Conservation (phyloP, 805 yeast species). For the Gaillardinia entomophila region DNA sequence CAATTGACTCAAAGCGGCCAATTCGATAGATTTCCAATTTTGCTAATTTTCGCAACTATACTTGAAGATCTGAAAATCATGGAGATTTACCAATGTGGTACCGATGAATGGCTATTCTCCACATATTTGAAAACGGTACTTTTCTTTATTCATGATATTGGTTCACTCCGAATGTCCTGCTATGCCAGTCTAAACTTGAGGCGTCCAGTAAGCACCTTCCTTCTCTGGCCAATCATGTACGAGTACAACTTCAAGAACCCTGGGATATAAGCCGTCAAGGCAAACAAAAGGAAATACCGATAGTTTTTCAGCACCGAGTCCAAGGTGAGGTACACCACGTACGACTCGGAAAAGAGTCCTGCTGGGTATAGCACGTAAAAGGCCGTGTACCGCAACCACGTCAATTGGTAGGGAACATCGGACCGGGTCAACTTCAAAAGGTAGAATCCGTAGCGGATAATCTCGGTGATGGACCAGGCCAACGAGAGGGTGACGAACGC, state of each 20-base stretch:
- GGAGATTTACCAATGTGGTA: no score
- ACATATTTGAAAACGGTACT: no score
- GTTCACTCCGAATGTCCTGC: no score
- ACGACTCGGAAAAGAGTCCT: slow-evolving; percentile 22
- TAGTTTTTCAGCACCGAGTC: slow-evolving; percentile 9
- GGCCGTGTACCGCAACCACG: slow-evolving; percentile 24
- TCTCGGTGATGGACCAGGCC: slow-evolving; percentile 27
- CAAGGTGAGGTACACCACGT: slow-evolving; percentile 20
- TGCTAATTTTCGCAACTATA: no score
- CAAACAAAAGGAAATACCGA: slow-evolving; percentile 15
- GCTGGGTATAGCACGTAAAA: slow-evolving; percentile 25
- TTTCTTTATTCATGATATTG: no score
- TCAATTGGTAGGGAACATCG: slow-evolving; percentile 11
- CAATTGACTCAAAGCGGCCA: no score
- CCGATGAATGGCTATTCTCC: no score
- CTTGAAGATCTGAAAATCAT: no score
- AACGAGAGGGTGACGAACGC: slow-evolving; percentile 15
- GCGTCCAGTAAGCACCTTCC: slow-evolving; percentile 10
- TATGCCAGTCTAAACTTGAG: no score
- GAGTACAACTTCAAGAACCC: slow-evolving; percentile 22
- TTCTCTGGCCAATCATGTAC: slow-evolving; percentile 26
- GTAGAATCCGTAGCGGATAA: slow-evolving; percentile 24
- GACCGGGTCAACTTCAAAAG: slow-evolving; percentile 10
- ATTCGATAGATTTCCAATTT: no score
- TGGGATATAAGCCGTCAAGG: slow-evolving; percentile 21